Conservation (phyloP, 306 rosid genomes). For the cucumber (Cucumis sativus) region Cucumber_9930_V3 NC_026659.2:19221001-19221500, state of each 20-base stretch:
- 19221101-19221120: background rate
- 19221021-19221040: constrained; percentile 75
- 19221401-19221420: background rate
- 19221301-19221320: constrained; percentile 46
- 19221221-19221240: background rate
- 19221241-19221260: background rate
- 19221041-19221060: constrained; percentile 66
- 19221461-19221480: background rate
- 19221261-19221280: constrained; percentile 5
- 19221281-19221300: constrained; percentile 87
- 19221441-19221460: background rate
- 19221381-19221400: background rate
- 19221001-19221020: constrained; percentile 42
- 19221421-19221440: background rate
- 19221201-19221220: constrained; percentile 18
- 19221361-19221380: constrained; percentile 67
- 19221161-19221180: constrained; percentile 66
- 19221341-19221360: constrained; percentile 95
- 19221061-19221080: constrained; percentile 88
- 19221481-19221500: background rate
- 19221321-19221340: constrained; percentile 65
- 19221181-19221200: constrained; percentile 80
- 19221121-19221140: background rate
- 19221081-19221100: background rate
- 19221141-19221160: constrained; percentile 35